Evolutionary conservation across 306 rosid genomes (phyloP), one percentile per base, ranked within the genome.

Genomic region (Cotoneaster glaucophyllus): DNA sequence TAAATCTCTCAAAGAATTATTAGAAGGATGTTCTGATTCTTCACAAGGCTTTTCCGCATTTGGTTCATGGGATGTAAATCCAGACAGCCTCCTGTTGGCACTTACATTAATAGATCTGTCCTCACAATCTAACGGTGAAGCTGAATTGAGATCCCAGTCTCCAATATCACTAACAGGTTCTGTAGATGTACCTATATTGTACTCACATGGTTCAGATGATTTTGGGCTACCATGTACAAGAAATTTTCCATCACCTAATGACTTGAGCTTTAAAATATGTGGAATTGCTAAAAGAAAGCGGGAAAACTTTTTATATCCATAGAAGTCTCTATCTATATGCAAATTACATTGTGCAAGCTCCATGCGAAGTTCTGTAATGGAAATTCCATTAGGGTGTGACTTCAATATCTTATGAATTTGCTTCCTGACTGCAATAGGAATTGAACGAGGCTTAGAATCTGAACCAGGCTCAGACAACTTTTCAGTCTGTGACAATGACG

Each of bases 301-400:
- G 32, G 87, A 62, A 73, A 92, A 81, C 53, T 24, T 88, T 77
- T 75, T 81, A 79, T 88, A 45, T 52, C 96, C 91, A 75, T 78
- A 90, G 8, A 75, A 86, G n/a, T 72, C 81, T 78, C 29, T 85
- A 70, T 80, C 87, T 6, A 90, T 70, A 57, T 4, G 5, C 73
- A 81, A 71, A 64, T 75, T 54, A 76, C 39, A 21, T 70, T 80
- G 83, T 50, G 18, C 59, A 80, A 92, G 85, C 79, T 79, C 84
- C 14, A 25, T 7, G 32, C 85, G 91, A 78, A 95, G 83, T 11
- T 86, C 89, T 11, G 22, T 1, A 28, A 81, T 61, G 63, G 78
- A 17, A 24, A 95, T 72, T 54, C 97, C 99, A 71, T 85, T 80
- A n/a, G 96, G 93, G 69, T 86, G 67, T 61, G 61, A 79, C 34